Base-by-base conservation (phyloP, 1,284 basidiomycete genomes). In the Trametes versicolor region DNA sequence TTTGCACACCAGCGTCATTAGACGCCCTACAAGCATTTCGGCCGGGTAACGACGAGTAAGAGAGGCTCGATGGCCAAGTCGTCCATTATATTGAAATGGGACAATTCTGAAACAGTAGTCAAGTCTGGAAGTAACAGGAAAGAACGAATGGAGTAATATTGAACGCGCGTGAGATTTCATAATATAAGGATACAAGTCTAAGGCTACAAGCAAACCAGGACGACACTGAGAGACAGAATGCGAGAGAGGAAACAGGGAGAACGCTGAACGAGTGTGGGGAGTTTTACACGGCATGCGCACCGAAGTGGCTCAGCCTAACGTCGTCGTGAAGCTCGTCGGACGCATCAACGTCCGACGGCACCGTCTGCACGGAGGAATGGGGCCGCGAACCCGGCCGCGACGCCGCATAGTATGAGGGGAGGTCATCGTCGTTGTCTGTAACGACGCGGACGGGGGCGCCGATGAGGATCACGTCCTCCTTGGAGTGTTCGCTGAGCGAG, bases 291-390 rank as follows among this genome's bases (percentile, higher is more conserved):
- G 57, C 57, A 34, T 58, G 57, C 21, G 47, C 45, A 9, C 49
- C 57, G 57, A 39, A 36, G 34, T 50, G 49, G 27, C 49, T 49
- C 4, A 25, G 17, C 8, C 21, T 17, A 15, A 6, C n/a, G 19
- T 58, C 47, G n/a, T 15, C 34, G 34, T 39, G 41, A 17, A 19
- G 4, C 25, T 58, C 57, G 3, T n/a, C 48, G 36, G 56, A 58
- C n/a, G 47, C 47, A 39, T 58, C 47, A 27, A 58, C 36, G 48
- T 58, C 57, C 12, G 57, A 49, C n/a, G 57, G 57, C 15, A 58
- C 36, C 17, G 27, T 37, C 25, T 58, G 57, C 12, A 50, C 34
- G 17, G 57, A 50, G 47, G 47, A 58, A 41, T 49, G 57, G n/a
- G 57, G 57, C 13, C 57, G 57, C 21, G 57, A 58, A 19, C n/a